Base-by-base conservation (phyloP, 192 early-diverging fungal species). In the Coemansia sp. region DNA sequence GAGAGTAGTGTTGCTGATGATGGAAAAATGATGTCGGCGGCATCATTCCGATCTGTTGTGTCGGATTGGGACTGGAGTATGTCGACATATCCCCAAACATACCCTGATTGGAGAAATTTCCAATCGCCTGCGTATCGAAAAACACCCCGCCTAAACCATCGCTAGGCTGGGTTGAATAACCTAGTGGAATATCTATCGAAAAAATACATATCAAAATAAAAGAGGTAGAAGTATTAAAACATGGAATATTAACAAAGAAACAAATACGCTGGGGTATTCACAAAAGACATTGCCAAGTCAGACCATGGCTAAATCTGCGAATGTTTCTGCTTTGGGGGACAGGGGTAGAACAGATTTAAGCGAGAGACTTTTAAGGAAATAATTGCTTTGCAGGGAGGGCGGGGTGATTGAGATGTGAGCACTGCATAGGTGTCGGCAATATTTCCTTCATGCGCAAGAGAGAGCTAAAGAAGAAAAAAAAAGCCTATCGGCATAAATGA, bases 131-230 rank as follows among this genome's bases (percentile, higher is more conserved):
- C 0, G 81, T 18, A 34, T 68, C 76, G 33, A 79, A 66, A 16
- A 83, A 34, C 1, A 76, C 68, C 20, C 69, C 49, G 44, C 60
- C 67, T 41, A 78, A 64, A 13, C 49, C n/a, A 39, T 78, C 68
- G 64, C 81, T 72, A 18, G 66, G 40, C 64, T 24, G 80, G 38
- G 38, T 40, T 2, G 36, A 38, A 38, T 82, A 82, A 18, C 69
- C 75, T 33, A 78, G 65, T 10, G 80, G 68, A 11, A 82, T 53
- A 43, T 82, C 80, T 82, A 82, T 8, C 55, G 58, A 38, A 29
- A n/a, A 44, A 31, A 73, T 53, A 22, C 2, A 39, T 24, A 24
- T 24, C 24, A 49, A 18, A 27, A 49, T 60, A 18, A 44, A 1
- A 15, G 24, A 24, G 24, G 24, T 24, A 24, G 24, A 24, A 24